Evolutionary conservation across 1,284 basidiomycete species (phyloP), one percentile per base, ranked within the genome.

Genomic region (Kwoniella shivajii): DNA sequence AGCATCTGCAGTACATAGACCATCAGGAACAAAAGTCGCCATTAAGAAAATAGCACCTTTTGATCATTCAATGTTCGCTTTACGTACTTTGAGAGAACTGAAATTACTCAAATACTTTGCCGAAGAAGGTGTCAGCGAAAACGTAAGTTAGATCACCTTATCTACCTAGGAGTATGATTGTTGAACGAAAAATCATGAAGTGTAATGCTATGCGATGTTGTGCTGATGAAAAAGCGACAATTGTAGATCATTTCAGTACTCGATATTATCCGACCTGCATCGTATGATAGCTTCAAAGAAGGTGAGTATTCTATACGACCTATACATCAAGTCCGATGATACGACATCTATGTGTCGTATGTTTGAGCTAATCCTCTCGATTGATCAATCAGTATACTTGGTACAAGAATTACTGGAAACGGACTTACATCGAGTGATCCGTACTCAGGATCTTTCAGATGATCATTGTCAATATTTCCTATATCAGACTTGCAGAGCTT

Each of bases 41-140:
- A 90, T 90, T 80, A 91, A 92, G 83, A 91, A 91, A 84, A 91
- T 94, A 79, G 85, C 88, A 6, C 91, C 91, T 0, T 93, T 94
- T 65, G 91, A 93, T 74, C 91, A 93, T 72, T 89, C 89, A 18
- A 91, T 93, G 89, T 93, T 92, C 76, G 90, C 89, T 66, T 80
- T 92, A 54, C 82, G 91, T 43, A 93, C 91, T 0, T 82, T 93
- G 47, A 82, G 91, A 59, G 91, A 93, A 75, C 82, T 93, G 64
- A 94, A 94, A 75, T 81, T 94, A 30, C 84, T 92, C 72, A 92
- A 92, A 73, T 93, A 92, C 80, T 84, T 96, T 71, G 90, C 88
- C 60, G 88, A 91, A 79, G 87, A 90, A 1, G 88, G 89, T 49
- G 90, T 93, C 70, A 91, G 90, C 80, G 92, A 95, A 80, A 95